Conservation (phyloP, 1,139 yeast species). For the Lodderomyces beijingensis region DNA sequence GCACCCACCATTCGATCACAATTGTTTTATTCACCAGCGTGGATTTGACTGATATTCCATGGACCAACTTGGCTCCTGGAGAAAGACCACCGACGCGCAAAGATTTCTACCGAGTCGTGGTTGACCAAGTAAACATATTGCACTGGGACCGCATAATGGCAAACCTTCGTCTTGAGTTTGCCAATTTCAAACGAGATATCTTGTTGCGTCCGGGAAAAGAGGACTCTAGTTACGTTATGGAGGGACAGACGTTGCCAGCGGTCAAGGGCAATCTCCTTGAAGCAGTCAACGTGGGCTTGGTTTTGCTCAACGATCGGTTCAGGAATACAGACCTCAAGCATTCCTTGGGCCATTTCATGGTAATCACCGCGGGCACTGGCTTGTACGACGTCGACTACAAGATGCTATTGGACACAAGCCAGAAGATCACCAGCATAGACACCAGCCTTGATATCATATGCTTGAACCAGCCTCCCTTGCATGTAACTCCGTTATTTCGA, state of each 20-base stretch:
- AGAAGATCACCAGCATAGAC: conserved; percentile 71
- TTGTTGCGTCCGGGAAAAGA: conserved; percentile 41
- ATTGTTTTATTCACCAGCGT: conserved; percentile 85
- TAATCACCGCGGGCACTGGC: conserved; percentile 92
- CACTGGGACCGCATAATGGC: conserved; percentile 94
- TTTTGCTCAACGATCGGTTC: conserved; percentile 75
- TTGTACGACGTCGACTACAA: conserved; percentile 87
- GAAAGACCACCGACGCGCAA: conserved; percentile 64
- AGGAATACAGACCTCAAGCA: conserved; percentile 83
- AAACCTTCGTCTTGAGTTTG: conserved; percentile 76
- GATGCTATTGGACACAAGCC: conserved; percentile 69
- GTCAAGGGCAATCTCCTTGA: conserved; percentile 87
- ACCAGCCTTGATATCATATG: conserved; percentile 86
- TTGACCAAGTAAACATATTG: conserved; percentile 84
- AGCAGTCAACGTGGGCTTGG: conserved; percentile 79
- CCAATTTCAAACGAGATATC: conserved; percentile 71
- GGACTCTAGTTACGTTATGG: conserved; percentile 35
- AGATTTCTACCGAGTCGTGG: conserved; percentile 90
- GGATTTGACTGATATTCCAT: conserved; percentile 57
- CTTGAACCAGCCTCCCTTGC: conserved; percentile 85
- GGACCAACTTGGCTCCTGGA: conserved; percentile 60
- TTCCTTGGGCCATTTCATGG: conserved; percentile 78
- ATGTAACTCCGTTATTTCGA: conserved; percentile 84
- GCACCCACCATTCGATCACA: conserved; percentile 87
- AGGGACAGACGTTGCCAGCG: conserved; percentile 72